phyloP scores from a whole-genome alignment of 495 filamentous ascomycete genomes.

The Amniculicola lignicola region DNA sequence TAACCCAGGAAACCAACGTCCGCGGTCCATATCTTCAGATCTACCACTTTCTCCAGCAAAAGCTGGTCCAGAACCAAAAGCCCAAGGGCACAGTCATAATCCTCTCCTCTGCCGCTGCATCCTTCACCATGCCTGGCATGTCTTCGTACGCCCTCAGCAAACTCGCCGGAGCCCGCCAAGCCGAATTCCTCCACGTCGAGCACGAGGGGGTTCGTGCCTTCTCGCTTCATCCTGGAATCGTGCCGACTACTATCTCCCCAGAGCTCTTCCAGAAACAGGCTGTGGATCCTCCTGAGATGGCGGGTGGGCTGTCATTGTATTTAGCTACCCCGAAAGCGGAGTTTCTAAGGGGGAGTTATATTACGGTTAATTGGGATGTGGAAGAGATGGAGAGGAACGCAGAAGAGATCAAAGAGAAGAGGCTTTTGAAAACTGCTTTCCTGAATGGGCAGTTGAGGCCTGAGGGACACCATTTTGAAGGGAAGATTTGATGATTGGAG shows the following conservation, averaged over 20 bases:
- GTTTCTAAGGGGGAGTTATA: slow-evolving; percentile 21
- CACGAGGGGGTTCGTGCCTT: slow-evolving; percentile 7
- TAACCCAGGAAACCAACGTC: slow-evolving; percentile 26
- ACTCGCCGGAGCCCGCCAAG: not conserved
- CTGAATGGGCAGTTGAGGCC: slow-evolving; percentile 22
- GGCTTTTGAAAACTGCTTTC: slow-evolving; percentile 10
- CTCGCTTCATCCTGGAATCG: slow-evolving; percentile 11
- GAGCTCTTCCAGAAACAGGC: slow-evolving; percentile 5
- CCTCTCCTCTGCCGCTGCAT: slow-evolving; percentile 15
- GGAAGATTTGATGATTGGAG: not conserved
- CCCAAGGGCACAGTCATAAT: slow-evolving; percentile 22
- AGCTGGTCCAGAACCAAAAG: not conserved
- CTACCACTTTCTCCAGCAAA: slow-evolving; percentile 21
- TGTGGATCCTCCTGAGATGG: slow-evolving; percentile 13
- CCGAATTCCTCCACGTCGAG: slow-evolving; percentile 13
- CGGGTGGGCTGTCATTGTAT: slow-evolving; percentile 20
- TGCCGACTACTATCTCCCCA: slow-evolving; percentile 16
- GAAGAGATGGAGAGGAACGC: slow-evolving; percentile 27
- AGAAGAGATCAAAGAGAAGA: slow-evolving; percentile 25
- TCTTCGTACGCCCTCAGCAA: slow-evolving; percentile 22
- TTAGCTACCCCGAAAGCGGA: slow-evolving; percentile 17
- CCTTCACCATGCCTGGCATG: slow-evolving; percentile 5
- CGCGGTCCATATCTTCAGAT: slow-evolving; percentile 22
- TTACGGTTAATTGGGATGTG: slow-evolving; percentile 29
- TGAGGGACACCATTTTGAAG: slow-evolving; percentile 2